These are phyloP conservation scores for Populus nigra DNA, from an alignment of 345 rosid genomes.

Conservation along the genomic window DNA sequence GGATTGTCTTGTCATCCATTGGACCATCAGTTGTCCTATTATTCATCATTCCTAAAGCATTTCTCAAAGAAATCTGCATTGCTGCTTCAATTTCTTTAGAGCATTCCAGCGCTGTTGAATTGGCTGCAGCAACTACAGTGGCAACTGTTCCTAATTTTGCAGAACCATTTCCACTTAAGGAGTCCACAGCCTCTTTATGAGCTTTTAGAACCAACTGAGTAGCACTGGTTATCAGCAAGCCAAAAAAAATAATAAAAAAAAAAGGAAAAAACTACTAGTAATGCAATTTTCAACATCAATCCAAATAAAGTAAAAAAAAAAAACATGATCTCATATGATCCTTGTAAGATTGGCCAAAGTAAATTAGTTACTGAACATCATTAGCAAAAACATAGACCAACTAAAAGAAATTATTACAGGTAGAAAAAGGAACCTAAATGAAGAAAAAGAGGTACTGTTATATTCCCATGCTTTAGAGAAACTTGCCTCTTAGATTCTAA, in stretches of 20 bases:
- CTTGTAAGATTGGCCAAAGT: background rate
- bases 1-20: slow-evolving; percentile 87
- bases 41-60: slow-evolving; percentile 64
- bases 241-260: slow-evolving; percentile 6
- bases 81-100: slow-evolving; percentile 98
- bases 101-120: slow-evolving; percentile 90
- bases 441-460: background rate
- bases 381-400: background rate
- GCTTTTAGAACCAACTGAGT: slow-evolving; percentile 91
- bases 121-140: slow-evolving; percentile 93
- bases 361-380: background rate
- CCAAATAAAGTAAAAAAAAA: background rate
- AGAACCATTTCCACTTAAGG: slow-evolving; percentile 87
- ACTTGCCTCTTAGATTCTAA: background rate
- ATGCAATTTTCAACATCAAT: background rate
- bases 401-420: background rate
- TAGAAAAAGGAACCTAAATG: background rate
- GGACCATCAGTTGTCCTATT: slow-evolving; percentile 70
- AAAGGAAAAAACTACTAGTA: background rate
- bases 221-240: slow-evolving; percentile 49
- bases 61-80: slow-evolving; percentile 95
- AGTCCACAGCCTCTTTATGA: slow-evolving; percentile 93
- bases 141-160: slow-evolving; percentile 90
- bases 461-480: background rate
- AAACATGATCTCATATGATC: background rate